Evolutionary conservation across 257 asterid genomes (phyloP).

Genomic region (Pogostemon cablin): DNA sequence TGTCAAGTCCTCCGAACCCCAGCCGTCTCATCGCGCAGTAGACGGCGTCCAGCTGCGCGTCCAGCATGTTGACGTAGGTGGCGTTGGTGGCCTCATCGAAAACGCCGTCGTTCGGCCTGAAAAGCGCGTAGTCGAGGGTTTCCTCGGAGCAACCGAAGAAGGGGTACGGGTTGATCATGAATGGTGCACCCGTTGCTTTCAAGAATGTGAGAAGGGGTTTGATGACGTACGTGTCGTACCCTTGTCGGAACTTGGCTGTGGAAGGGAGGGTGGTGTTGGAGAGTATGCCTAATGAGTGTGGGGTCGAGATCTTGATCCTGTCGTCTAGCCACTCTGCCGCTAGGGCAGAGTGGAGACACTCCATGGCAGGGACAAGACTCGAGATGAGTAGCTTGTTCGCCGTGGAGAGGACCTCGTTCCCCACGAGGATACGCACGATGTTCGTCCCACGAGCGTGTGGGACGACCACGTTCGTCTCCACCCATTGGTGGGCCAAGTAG

Average conservation of each 20-base stretch:
- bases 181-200: slow-evolving; percentile 39
- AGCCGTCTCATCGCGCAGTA: slow-evolving; percentile 40
- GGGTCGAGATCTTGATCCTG: slow-evolving; percentile 58
- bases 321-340: slow-evolving; percentile 41
- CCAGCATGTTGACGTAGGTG: slow-evolving; percentile 52
- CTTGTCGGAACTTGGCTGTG: slow-evolving; percentile 41
- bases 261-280: slow-evolving; percentile 71
- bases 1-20: slow-evolving; percentile 40
- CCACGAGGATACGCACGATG: slow-evolving; percentile 62
- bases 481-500: slow-evolving; percentile 56
- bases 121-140: slow-evolving; percentile 46
- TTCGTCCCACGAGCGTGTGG: slow-evolving; percentile 52
- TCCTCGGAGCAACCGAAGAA: slow-evolving; percentile 39
- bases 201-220: slow-evolving; percentile 44
- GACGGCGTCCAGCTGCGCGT: slow-evolving; percentile 63
- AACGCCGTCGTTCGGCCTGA: slow-evolving; percentile 42
- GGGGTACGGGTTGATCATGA: slow-evolving; percentile 57
- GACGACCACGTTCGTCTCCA: slow-evolving; percentile 39
- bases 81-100: slow-evolving; percentile 36
- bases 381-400: slow-evolving; percentile 46
- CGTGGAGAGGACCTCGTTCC: slow-evolving; percentile 65
- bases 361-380: slow-evolving; percentile 71
- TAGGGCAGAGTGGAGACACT: slow-evolving; percentile 55
- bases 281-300: slow-evolving; percentile 67
- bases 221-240: slow-evolving; percentile 37